Evolutionary conservation across 805 yeast species (phyloP), one percentile per base, ranked within the genome.

Genomic region (Spathaspora girioi): DNA sequence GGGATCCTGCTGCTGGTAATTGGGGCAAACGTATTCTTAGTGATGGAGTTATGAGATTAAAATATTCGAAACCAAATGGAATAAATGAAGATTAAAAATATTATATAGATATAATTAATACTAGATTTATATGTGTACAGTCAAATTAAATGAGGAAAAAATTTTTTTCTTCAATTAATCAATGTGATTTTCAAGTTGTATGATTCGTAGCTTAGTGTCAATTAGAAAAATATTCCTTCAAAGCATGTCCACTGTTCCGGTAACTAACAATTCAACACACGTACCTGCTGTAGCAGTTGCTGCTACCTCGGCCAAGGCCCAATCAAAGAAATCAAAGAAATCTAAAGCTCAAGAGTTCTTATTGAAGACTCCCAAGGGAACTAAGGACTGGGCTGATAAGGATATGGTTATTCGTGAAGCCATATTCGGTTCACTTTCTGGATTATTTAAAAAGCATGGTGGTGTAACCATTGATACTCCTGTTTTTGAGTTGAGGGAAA

Each of bases 401-500:
- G 99, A 94, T 68, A 94, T 94, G 98, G 87, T 91, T 40, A 83
- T 94, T 59, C 84, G 99, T 70, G 93, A 89, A 61, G 94, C 88
- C 40, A 81, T 94, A 54, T 94, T 94, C 69, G 73, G 77, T 48
- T 80, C 90, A 9, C 71, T 94, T 54, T 81, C 92, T 14, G 62
- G 73, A 1, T 70, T 94, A 47, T 94, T 94, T 80, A 87, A 91
- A 70, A 86, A 91, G 61, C 99, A 94, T 70, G 99, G 99, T 55
- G 99, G 96, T 70, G 97, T 91, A 32, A 93, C 99, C 42, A 90
- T 94, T 57, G 99, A 94, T 68, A 94, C 99, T 1, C 99, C 99
- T 6, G 99, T 94, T 4, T 94, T 94, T 62, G 99, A 94, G 70
- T 79, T 93, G 59, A 83, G 97, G 60, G 99, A 94, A 69, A 94